Evolutionary conservation across 202 grass and related monocot genomes (phyloP).

Genomic region (Hordeum pubiflorum): DNA sequence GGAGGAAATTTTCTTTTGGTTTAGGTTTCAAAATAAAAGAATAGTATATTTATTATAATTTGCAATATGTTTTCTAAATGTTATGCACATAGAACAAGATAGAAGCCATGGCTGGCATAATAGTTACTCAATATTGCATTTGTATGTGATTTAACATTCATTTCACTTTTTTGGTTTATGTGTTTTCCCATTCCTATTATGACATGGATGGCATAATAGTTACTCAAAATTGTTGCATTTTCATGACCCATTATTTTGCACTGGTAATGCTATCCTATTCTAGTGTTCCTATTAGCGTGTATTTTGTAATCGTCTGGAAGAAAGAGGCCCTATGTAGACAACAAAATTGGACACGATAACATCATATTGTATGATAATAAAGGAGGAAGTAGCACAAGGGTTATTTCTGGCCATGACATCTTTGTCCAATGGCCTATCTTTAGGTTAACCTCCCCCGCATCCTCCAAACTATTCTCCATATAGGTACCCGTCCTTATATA

Average conservation of each 20-base stretch:
- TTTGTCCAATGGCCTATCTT: constrained; percentile 27
- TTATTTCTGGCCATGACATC: constrained; percentile 18
- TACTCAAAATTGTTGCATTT: background rate
- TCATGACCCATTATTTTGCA: background rate
- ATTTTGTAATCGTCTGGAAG: background rate
- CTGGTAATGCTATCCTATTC: background rate
- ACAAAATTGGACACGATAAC: background rate
- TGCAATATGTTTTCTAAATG: too few species aligned
- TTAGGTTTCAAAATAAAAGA: too few species aligned
- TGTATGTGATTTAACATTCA: too few species aligned
- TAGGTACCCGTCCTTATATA: constrained; percentile 36
- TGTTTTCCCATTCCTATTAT: background rate
- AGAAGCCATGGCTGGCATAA: too few species aligned
- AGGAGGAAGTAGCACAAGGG: background rate
- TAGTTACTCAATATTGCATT: too few species aligned
- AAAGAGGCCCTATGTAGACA: background rate
- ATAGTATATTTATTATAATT: too few species aligned
- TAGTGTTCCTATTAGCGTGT: background rate
- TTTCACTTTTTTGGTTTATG: background rate
- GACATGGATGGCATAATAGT: background rate
- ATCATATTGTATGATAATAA: background rate
- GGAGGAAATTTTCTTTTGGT: too few species aligned
- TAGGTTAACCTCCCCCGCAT: constrained; percentile 21
- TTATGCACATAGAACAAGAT: too few species aligned
- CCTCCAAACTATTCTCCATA: constrained; percentile 33